Percentiles rank a stretch among this genome's conserved stretches.
Conservation (phyloP, 768 basidiomycete genomes). For the Boletus patriciae region DNA sequence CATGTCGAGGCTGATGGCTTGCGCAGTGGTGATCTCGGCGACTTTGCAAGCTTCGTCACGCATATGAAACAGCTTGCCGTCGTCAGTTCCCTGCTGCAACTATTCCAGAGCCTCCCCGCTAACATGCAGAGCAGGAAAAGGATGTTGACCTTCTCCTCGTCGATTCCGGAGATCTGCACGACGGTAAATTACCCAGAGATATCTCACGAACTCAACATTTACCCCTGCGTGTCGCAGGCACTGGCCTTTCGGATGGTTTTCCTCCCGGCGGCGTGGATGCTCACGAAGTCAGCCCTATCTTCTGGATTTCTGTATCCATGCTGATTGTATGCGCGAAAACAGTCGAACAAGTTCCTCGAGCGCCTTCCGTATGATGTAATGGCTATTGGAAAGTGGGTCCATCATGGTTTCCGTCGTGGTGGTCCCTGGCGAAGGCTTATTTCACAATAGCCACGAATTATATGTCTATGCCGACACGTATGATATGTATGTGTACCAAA, state of each 20-base stretch:
- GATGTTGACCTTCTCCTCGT: constrained; percentile 83
- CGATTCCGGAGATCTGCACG: constrained; percentile 79
- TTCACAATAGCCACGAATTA: constrained; percentile 66
- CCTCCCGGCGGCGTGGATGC: constrained; percentile 69
- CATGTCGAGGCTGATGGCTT: neutral
- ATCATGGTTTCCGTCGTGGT: neutral
- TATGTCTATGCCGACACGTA: constrained; percentile 66
- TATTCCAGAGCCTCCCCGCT: neutral
- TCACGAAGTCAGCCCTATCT: constrained; percentile 53
- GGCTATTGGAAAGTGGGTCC: constrained; percentile 78
- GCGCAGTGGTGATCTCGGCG: constrained; percentile 64
- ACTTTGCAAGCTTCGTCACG: constrained; percentile 80
- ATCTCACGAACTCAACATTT: neutral
- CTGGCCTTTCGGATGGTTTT: constrained; percentile 75
- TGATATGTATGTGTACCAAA: constrained; percentile 51
- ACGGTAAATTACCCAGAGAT: constrained; percentile 40
- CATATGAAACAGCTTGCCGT: constrained; percentile 78
- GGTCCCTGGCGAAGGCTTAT: neutral
- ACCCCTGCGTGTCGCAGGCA: constrained; percentile 44
- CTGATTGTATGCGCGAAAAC: neutral
- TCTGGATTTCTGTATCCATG: neutral
- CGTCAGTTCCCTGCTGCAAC: constrained; percentile 32
- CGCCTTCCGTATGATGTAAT: constrained; percentile 79
- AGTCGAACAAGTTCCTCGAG: constrained; percentile 76
- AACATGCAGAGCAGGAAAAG: constrained; percentile 42